These are phyloP conservation scores for Saturnispora besseyi DNA, from an alignment of 805 yeast genomes.

Conservation along the genomic window DNA sequence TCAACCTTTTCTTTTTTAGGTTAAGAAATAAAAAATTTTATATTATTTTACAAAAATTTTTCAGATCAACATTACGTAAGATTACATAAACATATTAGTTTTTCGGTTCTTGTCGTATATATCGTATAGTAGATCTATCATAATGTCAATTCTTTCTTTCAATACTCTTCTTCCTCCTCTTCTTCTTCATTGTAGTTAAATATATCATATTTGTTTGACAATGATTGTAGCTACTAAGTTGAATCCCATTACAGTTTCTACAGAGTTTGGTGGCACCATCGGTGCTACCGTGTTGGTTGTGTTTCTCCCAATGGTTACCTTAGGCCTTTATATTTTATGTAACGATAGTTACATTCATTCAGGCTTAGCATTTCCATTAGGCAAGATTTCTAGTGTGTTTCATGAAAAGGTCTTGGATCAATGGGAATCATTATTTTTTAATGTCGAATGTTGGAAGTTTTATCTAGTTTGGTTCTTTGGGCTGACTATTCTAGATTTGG, in stretches of 20 bases:
- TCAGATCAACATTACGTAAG: not conserved
- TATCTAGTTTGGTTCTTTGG: constrained; percentile 67
- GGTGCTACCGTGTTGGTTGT: constrained; percentile 65
- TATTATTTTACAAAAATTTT: not conserved
- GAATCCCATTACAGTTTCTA: constrained; percentile 64
- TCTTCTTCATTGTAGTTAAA: not conserved
- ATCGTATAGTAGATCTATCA: not conserved
- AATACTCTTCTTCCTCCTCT: not conserved
- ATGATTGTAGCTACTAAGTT: constrained; percentile 19
- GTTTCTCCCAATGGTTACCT: constrained; percentile 57
- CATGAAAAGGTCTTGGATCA: constrained; percentile 13
- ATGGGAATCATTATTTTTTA: constrained; percentile 30
- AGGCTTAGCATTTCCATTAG: constrained; percentile 39
- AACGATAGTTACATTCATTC: constrained; percentile 48
- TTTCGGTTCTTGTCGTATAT: not conserved
- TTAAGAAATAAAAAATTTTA: not conserved
- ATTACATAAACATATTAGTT: not conserved
- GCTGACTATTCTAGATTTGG: constrained; percentile 52
- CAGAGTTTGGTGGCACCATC: constrained; percentile 68
- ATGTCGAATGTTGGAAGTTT: constrained; percentile 46
- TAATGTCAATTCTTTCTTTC: not conserved
- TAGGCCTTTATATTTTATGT: constrained; percentile 49
- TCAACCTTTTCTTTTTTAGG: not conserved
- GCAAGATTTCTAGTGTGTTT: constrained; percentile 23
- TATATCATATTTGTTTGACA: not conserved